These are phyloP conservation scores for Suillus placidus DNA, from an alignment of 768 basidiomycete genomes.

Conservation along the genomic window DNA sequence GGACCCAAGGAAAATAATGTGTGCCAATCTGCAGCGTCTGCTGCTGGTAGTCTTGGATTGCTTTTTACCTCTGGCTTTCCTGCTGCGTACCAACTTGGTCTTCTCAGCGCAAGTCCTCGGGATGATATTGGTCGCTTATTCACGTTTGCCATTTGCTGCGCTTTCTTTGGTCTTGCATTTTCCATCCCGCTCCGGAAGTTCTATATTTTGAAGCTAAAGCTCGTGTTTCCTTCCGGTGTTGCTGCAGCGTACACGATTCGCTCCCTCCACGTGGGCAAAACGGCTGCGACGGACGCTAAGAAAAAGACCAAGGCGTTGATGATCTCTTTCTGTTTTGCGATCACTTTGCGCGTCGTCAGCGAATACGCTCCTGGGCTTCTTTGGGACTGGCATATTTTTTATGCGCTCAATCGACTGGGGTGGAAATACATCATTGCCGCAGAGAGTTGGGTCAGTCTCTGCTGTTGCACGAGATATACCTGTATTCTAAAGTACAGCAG, in stretches of 20 bases:
- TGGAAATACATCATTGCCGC: slow-evolving; percentile 60
- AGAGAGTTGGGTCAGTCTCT: slow-evolving; percentile 57
- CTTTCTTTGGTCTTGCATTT: slow-evolving; percentile 70
- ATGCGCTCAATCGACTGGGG: slow-evolving; percentile 60
- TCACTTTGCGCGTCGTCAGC: slow-evolving; percentile 55
- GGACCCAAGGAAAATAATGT: slow-evolving; percentile 62
- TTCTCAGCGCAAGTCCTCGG: slow-evolving; percentile 47
- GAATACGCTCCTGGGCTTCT: slow-evolving; percentile 63
- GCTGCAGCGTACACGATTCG: slow-evolving; percentile 69
- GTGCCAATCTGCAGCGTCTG: slow-evolving; percentile 29
- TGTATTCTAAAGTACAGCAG: slow-evolving; percentile 28
- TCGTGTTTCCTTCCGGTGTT: slow-evolving; percentile 66
- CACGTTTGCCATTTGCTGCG: slow-evolving; percentile 53
- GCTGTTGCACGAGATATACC: not conserved
- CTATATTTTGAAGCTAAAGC: slow-evolving; percentile 64
- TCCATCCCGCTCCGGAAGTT: slow-evolving; percentile 62
- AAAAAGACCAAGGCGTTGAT: slow-evolving; percentile 59
- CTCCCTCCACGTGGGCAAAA: slow-evolving; percentile 54
- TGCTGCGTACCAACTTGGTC: slow-evolving; percentile 58
- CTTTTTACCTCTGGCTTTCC: slow-evolving; percentile 63
- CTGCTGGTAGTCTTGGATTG: slow-evolving; percentile 60
- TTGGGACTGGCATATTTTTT: slow-evolving; percentile 68
- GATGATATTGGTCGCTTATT: slow-evolving; percentile 60
- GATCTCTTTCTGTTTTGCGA: slow-evolving; percentile 47
- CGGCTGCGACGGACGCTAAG: slow-evolving; percentile 52